Conservation (phyloP, 352 stramenopile genomes). For the Bremia lactucae region DNA sequence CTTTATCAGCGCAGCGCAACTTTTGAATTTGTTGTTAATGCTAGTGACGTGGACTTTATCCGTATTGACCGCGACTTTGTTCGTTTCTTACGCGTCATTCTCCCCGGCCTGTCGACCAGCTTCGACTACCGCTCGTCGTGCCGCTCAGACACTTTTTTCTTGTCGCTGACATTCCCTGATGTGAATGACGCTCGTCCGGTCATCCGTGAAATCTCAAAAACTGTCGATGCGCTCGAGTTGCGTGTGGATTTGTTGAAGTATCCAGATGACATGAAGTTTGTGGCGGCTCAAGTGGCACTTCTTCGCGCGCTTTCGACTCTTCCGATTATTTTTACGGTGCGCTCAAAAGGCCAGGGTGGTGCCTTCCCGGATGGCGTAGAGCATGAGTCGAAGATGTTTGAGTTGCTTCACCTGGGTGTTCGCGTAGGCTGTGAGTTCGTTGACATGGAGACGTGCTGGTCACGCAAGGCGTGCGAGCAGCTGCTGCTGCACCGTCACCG, state of each 20-base stretch:
- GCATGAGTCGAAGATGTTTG: conserved; percentile 72
- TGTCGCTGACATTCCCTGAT: conserved; percentile 67
- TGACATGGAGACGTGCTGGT: conserved; percentile 91
- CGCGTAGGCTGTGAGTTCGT: conserved; percentile 92
- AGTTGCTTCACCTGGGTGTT: conserved; percentile 86
- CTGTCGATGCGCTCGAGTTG: conserved; percentile 93
- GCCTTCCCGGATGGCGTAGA: conserved; percentile 87
- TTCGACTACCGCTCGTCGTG: conserved; percentile 46
- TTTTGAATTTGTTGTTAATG: conserved; percentile 59
- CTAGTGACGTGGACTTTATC: conserved; percentile 39
- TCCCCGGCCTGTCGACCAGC: conserved; percentile 30
- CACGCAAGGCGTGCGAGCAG: conserved; percentile 48
- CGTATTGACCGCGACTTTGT: conserved; percentile 64
- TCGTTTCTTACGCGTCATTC: conserved; percentile 47
- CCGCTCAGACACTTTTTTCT: conserved; percentile 59
- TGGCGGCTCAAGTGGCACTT: conserved; percentile 62
- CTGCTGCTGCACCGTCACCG: conserved; percentile 33
- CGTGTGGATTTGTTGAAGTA: conserved; percentile 88
- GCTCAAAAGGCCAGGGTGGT: conserved; percentile 89
- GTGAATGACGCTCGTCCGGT: conserved; percentile 34
- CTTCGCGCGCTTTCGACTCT: conserved; percentile 84
- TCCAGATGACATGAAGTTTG: conserved; percentile 37
- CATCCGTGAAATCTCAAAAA: conserved; percentile 44
- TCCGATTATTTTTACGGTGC: conserved; percentile 95
- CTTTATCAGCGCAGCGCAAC: conserved; percentile 39